Evolutionary conservation across 352 stramenopile genomes (phyloP).

Genomic region (Globisporangium sylvaticum): DNA sequence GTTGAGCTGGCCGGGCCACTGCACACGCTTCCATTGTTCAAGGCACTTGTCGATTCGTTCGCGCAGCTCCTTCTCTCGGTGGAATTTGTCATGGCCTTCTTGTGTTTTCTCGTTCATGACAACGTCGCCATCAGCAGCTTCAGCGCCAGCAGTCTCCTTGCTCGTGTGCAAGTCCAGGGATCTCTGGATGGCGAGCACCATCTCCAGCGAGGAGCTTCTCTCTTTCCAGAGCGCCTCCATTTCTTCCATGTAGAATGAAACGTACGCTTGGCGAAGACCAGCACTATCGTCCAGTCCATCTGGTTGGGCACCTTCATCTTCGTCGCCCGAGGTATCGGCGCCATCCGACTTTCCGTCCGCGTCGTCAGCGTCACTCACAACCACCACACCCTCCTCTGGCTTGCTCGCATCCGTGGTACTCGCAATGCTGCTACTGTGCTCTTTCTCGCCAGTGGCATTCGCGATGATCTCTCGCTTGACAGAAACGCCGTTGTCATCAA

Average conservation of each 20-base stretch:
- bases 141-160: neutral
- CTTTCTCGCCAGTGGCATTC: neutral
- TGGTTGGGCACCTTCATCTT: neutral
- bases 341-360: slow-evolving; percentile 9
- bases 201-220: slow-evolving; percentile 66
- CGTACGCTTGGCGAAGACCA: slow-evolving; percentile 59
- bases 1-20: slow-evolving; percentile 62
- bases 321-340: slow-evolving; percentile 4
- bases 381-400: neutral
- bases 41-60: slow-evolving; percentile 46
- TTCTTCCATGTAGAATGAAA: slow-evolving; percentile 77
- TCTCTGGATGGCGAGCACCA: slow-evolving; percentile 68
- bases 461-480: slow-evolving; percentile 53
- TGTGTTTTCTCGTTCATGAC: slow-evolving; percentile 26
- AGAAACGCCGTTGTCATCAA: slow-evolving; percentile 21
- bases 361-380: neutral
- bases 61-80: slow-evolving; percentile 44
- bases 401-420: neutral
- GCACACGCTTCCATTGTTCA: slow-evolving; percentile 57
- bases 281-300: slow-evolving; percentile 38
- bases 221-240: slow-evolving; percentile 83
- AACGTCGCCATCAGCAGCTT: slow-evolving; percentile 16
- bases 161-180: slow-evolving; percentile 30
- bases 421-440: neutral
- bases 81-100: slow-evolving; percentile 32